Evolutionary conservation across 2,329 filamentous ascomycete species (phyloP).

Genomic region (Microcyclosporella mali): DNA sequence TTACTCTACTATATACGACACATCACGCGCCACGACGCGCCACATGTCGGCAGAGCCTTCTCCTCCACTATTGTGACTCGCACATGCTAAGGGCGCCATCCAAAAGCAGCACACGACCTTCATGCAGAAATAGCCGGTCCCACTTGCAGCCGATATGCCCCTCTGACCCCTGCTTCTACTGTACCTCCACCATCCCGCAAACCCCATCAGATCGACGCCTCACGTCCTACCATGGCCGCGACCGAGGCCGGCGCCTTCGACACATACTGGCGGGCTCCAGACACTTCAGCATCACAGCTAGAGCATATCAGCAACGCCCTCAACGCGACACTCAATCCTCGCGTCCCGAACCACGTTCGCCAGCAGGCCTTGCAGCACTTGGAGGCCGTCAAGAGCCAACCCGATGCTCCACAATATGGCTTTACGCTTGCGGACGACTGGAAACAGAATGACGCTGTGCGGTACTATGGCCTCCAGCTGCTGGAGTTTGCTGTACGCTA

Average conservation of each 20-base stretch:
- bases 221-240: conserved; percentile 10
- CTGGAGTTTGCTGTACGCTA: conserved; percentile 86
- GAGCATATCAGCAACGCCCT: conserved; percentile 75
- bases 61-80: too few relatives aligned
- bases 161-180: too few relatives aligned
- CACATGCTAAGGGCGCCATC: too few relatives aligned
- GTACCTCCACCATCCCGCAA: too few relatives aligned
- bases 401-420: conserved; percentile 76
- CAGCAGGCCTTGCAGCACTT: conserved; percentile 79
- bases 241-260: conserved; percentile 14
- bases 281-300: conserved; percentile 33
- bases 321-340: conserved; percentile 76
- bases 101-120: too few relatives aligned
- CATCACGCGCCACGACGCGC: too few relatives aligned
- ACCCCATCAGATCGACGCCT: too few relatives aligned
- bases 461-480: conserved; percentile 88
- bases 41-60: too few relatives aligned
- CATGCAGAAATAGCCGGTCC: too few relatives aligned
- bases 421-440: conserved; percentile 73
- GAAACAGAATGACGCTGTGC: conserved; percentile 70
- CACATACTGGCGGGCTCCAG: conserved; percentile 17
- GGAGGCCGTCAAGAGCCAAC: conserved; percentile 73
- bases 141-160: too few relatives aligned
- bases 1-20: too few relatives aligned
- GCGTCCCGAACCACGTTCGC: conserved; percentile 73